These are phyloP conservation scores for Magnusiomyces ingens DNA, from an alignment of 1,139 yeast genomes.

Conservation along the genomic window DNA sequence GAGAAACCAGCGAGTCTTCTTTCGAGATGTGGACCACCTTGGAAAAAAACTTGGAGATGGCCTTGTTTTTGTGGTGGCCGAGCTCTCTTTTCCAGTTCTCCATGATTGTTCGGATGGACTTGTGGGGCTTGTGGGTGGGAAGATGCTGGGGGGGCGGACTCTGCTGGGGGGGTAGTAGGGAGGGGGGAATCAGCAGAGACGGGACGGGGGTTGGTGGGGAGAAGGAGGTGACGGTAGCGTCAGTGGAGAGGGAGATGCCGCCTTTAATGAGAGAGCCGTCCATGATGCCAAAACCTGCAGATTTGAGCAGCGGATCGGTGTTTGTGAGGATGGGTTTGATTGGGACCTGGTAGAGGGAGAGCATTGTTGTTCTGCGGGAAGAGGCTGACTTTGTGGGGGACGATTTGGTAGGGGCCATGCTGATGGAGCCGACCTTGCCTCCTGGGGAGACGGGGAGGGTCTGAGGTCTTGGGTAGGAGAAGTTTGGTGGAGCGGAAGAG, in stretches of 20 bases:
- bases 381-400: slow-evolving; percentile 14
- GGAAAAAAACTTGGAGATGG: slow-evolving; percentile 10
- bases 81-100: slow-evolving; percentile 15
- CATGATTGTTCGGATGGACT: slow-evolving; percentile 5
- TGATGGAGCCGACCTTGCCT: slow-evolving; percentile 20
- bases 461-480: neutral
- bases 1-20: neutral
- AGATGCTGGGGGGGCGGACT: neutral
- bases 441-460: slow-evolving; percentile 18
- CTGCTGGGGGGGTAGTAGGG: neutral
- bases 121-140: slow-evolving; percentile 8
- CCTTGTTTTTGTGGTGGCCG: slow-evolving; percentile 11
- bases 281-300: slow-evolving; percentile 1
- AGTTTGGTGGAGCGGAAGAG: neutral
- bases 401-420: neutral
- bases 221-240: slow-evolving; percentile 26
- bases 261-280: slow-evolving; percentile 29
- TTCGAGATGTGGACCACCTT: slow-evolving; percentile 6
- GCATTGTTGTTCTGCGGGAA: slow-evolving; percentile 26
- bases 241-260: slow-evolving; percentile 27
- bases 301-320: neutral
- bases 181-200: neutral
- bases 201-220: slow-evolving; percentile 19
- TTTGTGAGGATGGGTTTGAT: slow-evolving; percentile 11
- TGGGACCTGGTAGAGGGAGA: slow-evolving; percentile 28